These are phyloP conservation scores for Citrus unshiu DNA, from an alignment of 345 rosid species.

Conservation along the genomic window DNA sequence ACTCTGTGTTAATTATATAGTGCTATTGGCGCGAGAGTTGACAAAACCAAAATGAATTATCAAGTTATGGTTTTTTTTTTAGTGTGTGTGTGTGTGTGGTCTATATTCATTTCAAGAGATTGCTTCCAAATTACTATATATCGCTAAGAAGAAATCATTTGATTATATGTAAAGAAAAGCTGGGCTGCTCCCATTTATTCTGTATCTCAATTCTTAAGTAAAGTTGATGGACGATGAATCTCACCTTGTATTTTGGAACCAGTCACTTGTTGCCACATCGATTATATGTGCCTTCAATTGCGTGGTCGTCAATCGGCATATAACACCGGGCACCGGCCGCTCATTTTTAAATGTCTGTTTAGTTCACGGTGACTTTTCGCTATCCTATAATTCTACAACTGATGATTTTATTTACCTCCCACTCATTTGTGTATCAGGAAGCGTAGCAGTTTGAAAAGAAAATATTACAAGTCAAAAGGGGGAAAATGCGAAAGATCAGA, in stretches of 20 bases:
- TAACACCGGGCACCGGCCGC: too few relatives aligned
- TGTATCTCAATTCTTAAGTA: background rate
- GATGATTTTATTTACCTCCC: too few relatives aligned
- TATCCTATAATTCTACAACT: too few relatives aligned
- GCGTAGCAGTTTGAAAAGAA: background rate
- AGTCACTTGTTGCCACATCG: background rate
- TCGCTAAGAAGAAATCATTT: constrained; percentile 2
- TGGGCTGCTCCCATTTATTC: background rate
- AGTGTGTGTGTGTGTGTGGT: background rate
- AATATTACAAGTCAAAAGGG: background rate
- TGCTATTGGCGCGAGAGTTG: background rate
- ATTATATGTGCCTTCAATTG: background rate
- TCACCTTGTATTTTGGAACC: background rate
- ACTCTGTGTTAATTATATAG: constrained; percentile 3
- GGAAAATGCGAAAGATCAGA: constrained; percentile 17
- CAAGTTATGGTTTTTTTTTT: background rate
- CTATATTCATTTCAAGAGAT: constrained; percentile 10
- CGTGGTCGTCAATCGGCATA: background rate
- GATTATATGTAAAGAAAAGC: constrained; percentile 18
- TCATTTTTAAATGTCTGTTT: too few relatives aligned
- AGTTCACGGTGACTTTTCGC: too few relatives aligned
- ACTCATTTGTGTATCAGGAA: too few relatives aligned
- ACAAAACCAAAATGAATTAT: constrained; percentile 13
- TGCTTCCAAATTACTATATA: constrained; percentile 1
- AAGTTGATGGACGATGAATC: background rate